Evolutionary conservation across 129 eudicot species (phyloP).

Genomic region (Dittrichia graveolens): DNA sequence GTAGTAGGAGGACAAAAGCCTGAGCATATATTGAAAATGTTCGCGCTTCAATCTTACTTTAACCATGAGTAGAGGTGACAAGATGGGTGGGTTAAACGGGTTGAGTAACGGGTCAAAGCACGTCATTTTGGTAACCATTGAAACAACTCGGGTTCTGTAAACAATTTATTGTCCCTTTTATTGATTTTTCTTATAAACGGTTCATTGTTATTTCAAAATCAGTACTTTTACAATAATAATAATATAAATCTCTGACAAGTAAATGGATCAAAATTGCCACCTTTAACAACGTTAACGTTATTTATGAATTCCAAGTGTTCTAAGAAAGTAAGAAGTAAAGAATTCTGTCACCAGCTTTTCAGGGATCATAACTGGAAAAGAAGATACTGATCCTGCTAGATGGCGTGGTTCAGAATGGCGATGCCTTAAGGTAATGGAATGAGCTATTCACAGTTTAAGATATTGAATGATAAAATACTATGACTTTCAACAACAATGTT

Average conservation of each 20-base stretch:
- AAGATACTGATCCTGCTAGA: slow-evolving; percentile 27
- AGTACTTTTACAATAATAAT: not conserved
- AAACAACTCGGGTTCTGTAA: not conserved
- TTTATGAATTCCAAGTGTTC: not conserved
- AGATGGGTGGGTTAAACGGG: slow-evolving; percentile 3
- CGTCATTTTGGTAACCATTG: slow-evolving; percentile 10
- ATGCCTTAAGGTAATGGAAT: slow-evolving; percentile 28
- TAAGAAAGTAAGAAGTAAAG: slow-evolving; percentile 3
- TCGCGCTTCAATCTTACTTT: not conserved
- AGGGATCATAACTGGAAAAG: slow-evolving; percentile 24
- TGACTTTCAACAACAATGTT: not conserved
- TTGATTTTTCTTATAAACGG: not conserved
- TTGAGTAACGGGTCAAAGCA: not conserved
- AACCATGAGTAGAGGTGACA: not conserved
- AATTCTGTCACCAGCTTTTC: slow-evolving; percentile 11
- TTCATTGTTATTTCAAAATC: not conserved
- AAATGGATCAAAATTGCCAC: slow-evolving; percentile 1
- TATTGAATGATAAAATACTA: not conserved
- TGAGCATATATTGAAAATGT: not conserved
- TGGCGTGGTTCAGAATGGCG: slow-evolving; percentile 36
- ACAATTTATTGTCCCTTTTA: not conserved
- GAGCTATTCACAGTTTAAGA: not conserved
- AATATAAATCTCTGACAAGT: not conserved
- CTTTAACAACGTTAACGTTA: not conserved
- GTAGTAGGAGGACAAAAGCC: slow-evolving; percentile 12